Evolutionary conservation across 2,329 filamentous ascomycete species (phyloP).

Genomic region (Diaporthe longicolla): DNA sequence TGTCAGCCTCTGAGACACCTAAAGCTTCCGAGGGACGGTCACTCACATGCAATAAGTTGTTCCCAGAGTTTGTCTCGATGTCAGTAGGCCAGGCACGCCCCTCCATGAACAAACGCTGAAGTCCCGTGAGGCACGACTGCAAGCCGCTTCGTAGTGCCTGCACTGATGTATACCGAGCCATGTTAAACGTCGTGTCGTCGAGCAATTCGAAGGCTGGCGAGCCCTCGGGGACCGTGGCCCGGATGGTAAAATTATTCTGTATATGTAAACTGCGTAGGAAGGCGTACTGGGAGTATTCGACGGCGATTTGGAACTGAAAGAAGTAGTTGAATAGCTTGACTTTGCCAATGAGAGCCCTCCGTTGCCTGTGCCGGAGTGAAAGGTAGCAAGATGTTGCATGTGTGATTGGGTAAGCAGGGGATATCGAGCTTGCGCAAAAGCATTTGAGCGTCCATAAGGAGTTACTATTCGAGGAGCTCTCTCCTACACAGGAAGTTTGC

Average conservation of each 20-base stretch:
- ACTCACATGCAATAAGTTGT: slow-evolving; percentile 5
- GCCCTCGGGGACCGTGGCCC: background rate
- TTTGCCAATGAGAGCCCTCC: slow-evolving; percentile 5
- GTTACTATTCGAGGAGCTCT: background rate
- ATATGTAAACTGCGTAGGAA: slow-evolving; percentile 7
- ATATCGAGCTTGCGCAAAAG: background rate
- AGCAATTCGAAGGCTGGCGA: slow-evolving; percentile 5
- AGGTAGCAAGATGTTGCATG: slow-evolving; percentile 17
- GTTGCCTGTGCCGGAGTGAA: background rate
- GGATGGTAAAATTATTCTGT: background rate
- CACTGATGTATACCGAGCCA: background rate
- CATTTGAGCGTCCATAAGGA: background rate
- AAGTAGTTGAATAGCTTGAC: slow-evolving; percentile 14
- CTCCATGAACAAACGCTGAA: slow-evolving; percentile 17
- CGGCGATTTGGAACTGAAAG: background rate
- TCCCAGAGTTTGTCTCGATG: background rate
- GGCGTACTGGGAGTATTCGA: slow-evolving; percentile 7
- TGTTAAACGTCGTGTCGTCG: background rate
- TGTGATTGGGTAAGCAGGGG: background rate
- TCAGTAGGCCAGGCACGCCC: slow-evolving; percentile 9
- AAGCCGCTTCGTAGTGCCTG: background rate
- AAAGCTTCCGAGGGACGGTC: background rate
- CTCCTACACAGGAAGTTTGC: background rate
- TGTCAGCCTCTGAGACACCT: background rate
- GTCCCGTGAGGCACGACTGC: background rate